Conservation (phyloP, 805 yeast species). For the Scheffersomyces stipitis region DNA sequence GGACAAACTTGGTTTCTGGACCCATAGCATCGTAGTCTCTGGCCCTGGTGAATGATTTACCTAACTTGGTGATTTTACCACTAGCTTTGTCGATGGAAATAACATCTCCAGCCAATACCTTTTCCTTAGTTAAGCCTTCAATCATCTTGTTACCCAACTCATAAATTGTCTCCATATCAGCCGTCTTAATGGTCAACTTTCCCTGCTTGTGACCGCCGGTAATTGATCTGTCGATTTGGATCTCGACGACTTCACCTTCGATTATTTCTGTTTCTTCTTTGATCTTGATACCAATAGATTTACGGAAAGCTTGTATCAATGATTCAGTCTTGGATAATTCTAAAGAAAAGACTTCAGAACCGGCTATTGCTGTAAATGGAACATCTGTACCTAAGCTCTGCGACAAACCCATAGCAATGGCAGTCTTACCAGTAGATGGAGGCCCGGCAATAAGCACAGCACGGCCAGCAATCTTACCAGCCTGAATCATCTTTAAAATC, state of each 20-base stretch:
- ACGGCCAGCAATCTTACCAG: constrained; percentile 94
- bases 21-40: constrained; percentile 99
- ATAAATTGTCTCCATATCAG: constrained; percentile 98
- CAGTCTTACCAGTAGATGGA: constrained; percentile 98
- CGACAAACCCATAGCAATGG: constrained; percentile 91
- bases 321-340: constrained; percentile 96
- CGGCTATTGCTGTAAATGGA: constrained; percentile 94
- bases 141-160: constrained; percentile 94
- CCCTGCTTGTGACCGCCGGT: constrained; percentile 99
- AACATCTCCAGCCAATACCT: constrained; percentile 95
- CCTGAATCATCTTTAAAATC: constrained; percentile 87
- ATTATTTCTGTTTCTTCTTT: constrained; percentile 96
- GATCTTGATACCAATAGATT: constrained; percentile 91
- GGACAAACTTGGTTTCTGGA: constrained; percentile 95
- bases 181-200: constrained; percentile 92
- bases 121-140: constrained; percentile 90
- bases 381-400: constrained; percentile 75
- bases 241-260: constrained; percentile 98
- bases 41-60: constrained; percentile 93
- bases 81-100: constrained; percentile 92
- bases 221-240: constrained; percentile 87
- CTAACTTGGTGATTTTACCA: constrained; percentile 91
- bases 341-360: constrained; percentile 87
- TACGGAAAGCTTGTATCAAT: constrained; percentile 92
- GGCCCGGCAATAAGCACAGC: constrained; percentile 97